phyloP scores from a whole-genome alignment of 2,329 filamentous ascomycete genomes.

The Fusarium mundagurra region DNA sequence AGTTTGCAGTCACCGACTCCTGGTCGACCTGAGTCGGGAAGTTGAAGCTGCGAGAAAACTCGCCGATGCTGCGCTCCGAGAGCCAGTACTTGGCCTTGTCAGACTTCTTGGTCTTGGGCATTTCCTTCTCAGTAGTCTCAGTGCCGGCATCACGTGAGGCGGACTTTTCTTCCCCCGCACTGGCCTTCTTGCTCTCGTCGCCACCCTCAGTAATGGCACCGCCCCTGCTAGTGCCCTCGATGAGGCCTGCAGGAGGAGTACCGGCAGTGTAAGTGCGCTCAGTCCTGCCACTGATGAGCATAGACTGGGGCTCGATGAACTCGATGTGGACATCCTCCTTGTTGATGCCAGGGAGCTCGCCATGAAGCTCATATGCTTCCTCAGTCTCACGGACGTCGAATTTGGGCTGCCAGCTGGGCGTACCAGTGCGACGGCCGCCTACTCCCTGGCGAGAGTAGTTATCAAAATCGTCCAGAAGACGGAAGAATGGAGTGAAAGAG shows the following conservation, averaged over 20 bases:
- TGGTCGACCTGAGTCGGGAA: slow-evolving; percentile 73
- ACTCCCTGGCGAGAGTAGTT: slow-evolving; percentile 58
- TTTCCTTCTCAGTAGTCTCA: slow-evolving; percentile 39
- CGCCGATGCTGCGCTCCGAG: slow-evolving; percentile 71
- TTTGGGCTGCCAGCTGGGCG: slow-evolving; percentile 73
- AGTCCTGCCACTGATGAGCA: slow-evolving; percentile 74
- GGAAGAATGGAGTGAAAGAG: slow-evolving; percentile 69
- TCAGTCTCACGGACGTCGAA: slow-evolving; percentile 81
- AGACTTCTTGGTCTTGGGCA: slow-evolving; percentile 32
- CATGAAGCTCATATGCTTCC: slow-evolving; percentile 77
- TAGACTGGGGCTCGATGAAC: slow-evolving; percentile 79
- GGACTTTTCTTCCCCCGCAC: slow-evolving; percentile 66
- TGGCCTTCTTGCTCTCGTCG: slow-evolving; percentile 59
- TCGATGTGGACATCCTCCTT: slow-evolving; percentile 81
- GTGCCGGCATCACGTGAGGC: slow-evolving; percentile 46
- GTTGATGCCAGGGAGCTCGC: slow-evolving; percentile 79
- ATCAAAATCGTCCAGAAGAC: slow-evolving; percentile 71
- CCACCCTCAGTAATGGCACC: slow-evolving; percentile 54
- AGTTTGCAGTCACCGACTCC: slow-evolving; percentile 67
- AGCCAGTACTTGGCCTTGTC: slow-evolving; percentile 74
- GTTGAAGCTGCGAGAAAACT: slow-evolving; percentile 74
- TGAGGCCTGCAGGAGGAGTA: slow-evolving; percentile 56
- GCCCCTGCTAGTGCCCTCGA: slow-evolving; percentile 53
- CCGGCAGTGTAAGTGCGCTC: slow-evolving; percentile 71
- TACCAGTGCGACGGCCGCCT: slow-evolving; percentile 35